Evolutionary conservation across 2,329 filamentous ascomycete species (phyloP), one percentile per base, ranked within the genome.

Genomic region (Fonsecaea nubica): DNA sequence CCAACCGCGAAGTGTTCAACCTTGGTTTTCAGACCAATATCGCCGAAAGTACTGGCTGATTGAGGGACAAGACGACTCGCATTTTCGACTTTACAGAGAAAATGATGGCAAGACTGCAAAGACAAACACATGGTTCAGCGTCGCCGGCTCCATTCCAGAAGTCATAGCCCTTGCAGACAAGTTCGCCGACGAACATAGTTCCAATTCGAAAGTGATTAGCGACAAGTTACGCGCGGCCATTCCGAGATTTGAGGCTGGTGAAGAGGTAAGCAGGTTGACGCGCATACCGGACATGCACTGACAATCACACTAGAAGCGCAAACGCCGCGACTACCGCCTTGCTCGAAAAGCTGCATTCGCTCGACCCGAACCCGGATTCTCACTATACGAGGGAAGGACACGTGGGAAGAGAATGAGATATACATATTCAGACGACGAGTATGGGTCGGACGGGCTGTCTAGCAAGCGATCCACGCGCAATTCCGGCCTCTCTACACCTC

Each of bases 341-440:
- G 85, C 88, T 73, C 92, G 92, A 69, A 94, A 94, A 75, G 92
- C 94, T 68, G 90, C 91, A 66, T 98, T 98, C 80, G 86, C 90
- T 71, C 88, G 93, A 4, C 92, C 93, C 5, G 93, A 97, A 73
- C 90, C 91, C 9, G 93, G 93, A 4, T 96, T 94, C 76, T 97
- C 93, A 0, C 83, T 96, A 65, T 99, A 99, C 77, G 95, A 99
- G 81, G 95, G 95, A 58, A 92, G 95, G 61, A 99, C 96, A 4
- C 89, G 95, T 66, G 95, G 95, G 64, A 98, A 99, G 83, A 91
- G 94, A 68, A 91, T 96, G 80, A 96, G 93, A 78, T 99, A 99
- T 76, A 99, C 92, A 0, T 99, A 92, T 76, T 96, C 93, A 0
- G 93, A 97, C 60, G 90, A 90, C 40, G 87, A 89, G 15, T 87